Conservation (phyloP, 2,329 filamentous ascomycete species). For the Aspergillus sp. region DNA sequence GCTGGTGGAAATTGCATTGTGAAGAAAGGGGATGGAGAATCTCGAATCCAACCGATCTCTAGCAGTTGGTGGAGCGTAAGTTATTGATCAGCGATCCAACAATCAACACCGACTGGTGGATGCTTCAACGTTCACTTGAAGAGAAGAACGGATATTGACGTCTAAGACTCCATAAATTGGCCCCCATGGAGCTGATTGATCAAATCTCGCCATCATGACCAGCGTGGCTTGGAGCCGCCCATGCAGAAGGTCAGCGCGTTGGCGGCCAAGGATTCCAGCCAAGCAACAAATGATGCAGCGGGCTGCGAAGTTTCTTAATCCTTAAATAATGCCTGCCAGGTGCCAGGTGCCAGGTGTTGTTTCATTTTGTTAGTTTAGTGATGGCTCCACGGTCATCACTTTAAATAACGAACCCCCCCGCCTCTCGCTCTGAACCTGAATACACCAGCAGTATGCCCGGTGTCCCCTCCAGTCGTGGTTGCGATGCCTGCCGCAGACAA, state of each 20-base stretch:
- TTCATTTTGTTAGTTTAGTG: not conserved
- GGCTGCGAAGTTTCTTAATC: not conserved
- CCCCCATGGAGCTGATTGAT: not conserved
- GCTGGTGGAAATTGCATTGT: not conserved
- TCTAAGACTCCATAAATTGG: not conserved
- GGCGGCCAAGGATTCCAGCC: not conserved
- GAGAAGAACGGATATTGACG: not conserved
- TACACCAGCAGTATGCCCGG: constrained; percentile 19
- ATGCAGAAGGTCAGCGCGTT: not conserved
- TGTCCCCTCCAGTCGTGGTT: constrained; percentile 26
- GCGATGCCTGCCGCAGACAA: constrained; percentile 21
- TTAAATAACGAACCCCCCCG: not conserved
- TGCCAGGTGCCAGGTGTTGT: not conserved
- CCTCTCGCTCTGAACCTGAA: not conserved
- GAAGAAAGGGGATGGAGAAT: not conserved
- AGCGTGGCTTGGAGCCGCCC: constrained; percentile 2
- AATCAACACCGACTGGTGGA: too few species aligned
- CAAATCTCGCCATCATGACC: not conserved
- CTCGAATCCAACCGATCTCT: not conserved
- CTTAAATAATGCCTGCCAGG: not conserved
- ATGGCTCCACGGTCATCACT: not conserved
- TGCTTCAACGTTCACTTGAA: too few species aligned
- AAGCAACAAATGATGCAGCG: constrained; percentile 2
- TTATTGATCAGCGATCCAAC: not conserved
- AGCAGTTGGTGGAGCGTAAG: not conserved